Conservation (phyloP, 139 green algal species). For the Eudorina sp. region DNA sequence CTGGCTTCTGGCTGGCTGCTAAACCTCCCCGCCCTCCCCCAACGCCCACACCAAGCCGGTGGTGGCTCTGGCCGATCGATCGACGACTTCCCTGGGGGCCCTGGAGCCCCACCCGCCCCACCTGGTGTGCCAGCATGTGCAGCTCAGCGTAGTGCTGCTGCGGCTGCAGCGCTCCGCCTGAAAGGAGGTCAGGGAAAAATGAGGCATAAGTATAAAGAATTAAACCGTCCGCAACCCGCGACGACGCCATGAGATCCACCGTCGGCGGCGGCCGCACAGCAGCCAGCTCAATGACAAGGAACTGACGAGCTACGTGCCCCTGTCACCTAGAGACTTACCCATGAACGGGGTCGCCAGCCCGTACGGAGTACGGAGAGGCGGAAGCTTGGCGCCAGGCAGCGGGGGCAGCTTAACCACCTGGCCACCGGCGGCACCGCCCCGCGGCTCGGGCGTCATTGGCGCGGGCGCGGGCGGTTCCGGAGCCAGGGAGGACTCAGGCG, state of each 20-base stretch:
- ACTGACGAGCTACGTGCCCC: too few relatives aligned
- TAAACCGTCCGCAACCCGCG: not conserved
- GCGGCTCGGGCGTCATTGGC: not conserved
- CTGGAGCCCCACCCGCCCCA: not conserved
- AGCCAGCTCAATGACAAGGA: too few relatives aligned
- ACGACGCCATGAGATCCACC: too few relatives aligned
- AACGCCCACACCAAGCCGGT: too few relatives aligned
- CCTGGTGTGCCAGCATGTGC: slow-evolving; percentile 40
- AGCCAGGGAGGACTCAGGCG: not conserved
- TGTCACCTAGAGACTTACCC: not conserved
- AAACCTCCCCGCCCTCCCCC: too few relatives aligned
- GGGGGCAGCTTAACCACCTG: slow-evolving; percentile 46
- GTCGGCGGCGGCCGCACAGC: too few relatives aligned
- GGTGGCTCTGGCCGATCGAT: too few relatives aligned
- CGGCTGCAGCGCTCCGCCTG: not conserved
- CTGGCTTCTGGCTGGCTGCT: too few relatives aligned
- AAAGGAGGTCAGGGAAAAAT: not conserved
- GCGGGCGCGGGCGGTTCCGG: slow-evolving; percentile 16
- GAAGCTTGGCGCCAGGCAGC: slow-evolving; percentile 2
- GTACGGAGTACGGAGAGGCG: slow-evolving; percentile 31
- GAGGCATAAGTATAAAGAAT: not conserved
- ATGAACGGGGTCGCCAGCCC: slow-evolving; percentile 46
- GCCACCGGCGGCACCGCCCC: not conserved
- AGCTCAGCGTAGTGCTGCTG: slow-evolving; percentile 35
- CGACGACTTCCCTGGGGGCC: too few relatives aligned